Evolutionary conservation across 306 rosid genomes (phyloP).

Genomic region (Senna tora): DNA sequence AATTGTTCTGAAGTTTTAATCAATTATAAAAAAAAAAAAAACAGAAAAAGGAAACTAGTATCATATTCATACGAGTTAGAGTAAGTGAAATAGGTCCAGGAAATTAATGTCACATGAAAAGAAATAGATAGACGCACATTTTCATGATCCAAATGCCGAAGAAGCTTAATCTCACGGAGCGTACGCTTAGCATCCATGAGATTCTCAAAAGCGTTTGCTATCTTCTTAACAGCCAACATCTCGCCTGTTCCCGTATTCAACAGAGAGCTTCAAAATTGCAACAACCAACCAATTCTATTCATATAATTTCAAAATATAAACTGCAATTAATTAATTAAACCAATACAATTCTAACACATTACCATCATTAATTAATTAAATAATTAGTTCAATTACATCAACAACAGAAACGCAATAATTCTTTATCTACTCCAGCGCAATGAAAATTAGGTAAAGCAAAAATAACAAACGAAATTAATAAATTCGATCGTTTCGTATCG

Average conservation of each 20-base stretch:
- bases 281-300: neutral
- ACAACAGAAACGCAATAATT: neutral
- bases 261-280: slow-evolving; percentile 63
- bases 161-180: slow-evolving; percentile 96
- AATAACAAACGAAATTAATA: slow-evolving; percentile 1
- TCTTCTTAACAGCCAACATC: slow-evolving; percentile 91
- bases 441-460: neutral
- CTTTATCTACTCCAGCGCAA: neutral
- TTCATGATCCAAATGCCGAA: slow-evolving; percentile 90
- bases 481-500: too few relatives aligned
- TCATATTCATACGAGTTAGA: neutral
- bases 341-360: too few relatives aligned
- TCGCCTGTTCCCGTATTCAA: slow-evolving; percentile 86
- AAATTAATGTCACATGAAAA: neutral
- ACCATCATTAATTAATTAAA: neutral
- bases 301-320: neutral
- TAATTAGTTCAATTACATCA: too few relatives aligned
- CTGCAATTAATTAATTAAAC: neutral
- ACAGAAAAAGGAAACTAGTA: neutral
- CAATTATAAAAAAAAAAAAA: neutral
- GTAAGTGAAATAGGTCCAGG: neutral
- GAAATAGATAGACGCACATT: slow-evolving; percentile 54
- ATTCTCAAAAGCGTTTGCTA: slow-evolving; percentile 87
- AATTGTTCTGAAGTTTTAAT: slow-evolving; percentile 1
- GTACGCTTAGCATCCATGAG: slow-evolving; percentile 97